Evolutionary conservation across 2,329 filamentous ascomycete species (phyloP).

Genomic region (Penicillium sp.): DNA sequence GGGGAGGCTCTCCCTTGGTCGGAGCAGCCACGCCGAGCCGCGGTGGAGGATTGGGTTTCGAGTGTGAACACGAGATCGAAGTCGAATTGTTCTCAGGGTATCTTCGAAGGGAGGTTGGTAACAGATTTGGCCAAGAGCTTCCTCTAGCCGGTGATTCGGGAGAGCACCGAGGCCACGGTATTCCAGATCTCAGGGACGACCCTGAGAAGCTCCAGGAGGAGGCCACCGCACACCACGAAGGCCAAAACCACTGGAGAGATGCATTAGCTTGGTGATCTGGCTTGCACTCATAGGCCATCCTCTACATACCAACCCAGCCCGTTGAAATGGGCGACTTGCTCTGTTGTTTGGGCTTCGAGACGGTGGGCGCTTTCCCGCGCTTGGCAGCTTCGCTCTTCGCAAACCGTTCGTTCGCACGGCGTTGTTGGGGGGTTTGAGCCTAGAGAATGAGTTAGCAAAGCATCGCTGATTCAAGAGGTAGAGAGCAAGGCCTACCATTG

Average conservation of each 20-base stretch:
- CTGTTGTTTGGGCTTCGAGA: slow-evolving; percentile 51
- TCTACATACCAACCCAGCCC: slow-evolving; percentile 61
- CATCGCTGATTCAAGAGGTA: neutral
- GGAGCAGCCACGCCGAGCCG: neutral
- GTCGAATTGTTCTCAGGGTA: slow-evolving; percentile 11
- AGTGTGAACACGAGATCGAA: neutral
- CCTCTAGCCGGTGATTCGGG: slow-evolving; percentile 25
- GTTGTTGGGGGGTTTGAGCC: slow-evolving; percentile 68
- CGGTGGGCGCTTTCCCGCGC: slow-evolving; percentile 56
- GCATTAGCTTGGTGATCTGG: slow-evolving; percentile 14
- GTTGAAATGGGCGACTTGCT: slow-evolving; percentile 58
- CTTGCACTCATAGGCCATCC: neutral
- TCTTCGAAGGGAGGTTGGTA: slow-evolving; percentile 7
- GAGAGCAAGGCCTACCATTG: neutral
- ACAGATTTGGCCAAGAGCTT: neutral
- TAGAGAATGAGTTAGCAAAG: slow-evolving; percentile 26
- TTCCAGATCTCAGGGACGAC: slow-evolving; percentile 46
- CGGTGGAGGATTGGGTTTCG: slow-evolving; percentile 5
- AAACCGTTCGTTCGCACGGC: slow-evolving; percentile 63
- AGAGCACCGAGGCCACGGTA: slow-evolving; percentile 32
- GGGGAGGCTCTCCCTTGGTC: neutral
- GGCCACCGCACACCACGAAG: slow-evolving; percentile 65
- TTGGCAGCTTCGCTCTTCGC: slow-evolving; percentile 62
- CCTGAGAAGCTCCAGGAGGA: slow-evolving; percentile 60
- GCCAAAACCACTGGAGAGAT: slow-evolving; percentile 56